Evolutionary conservation across 2,329 filamentous ascomycete species (phyloP).

Genomic region (Fusarium equiseti): DNA sequence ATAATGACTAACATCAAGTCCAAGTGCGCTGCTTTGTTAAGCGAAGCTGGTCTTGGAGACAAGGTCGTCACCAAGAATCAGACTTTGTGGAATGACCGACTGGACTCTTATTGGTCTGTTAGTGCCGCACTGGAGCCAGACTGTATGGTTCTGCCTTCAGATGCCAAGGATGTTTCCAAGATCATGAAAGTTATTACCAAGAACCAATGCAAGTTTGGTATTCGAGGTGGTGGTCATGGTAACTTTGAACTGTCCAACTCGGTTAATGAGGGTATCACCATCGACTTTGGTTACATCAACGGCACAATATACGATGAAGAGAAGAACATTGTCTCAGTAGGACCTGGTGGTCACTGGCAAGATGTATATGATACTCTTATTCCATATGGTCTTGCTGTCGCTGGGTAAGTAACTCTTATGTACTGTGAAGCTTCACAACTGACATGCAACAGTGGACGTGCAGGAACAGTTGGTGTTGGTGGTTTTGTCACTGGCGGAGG

Average conservation of each 20-base stretch:
- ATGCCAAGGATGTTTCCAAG: slow-evolving; percentile 53
- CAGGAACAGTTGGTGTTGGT: slow-evolving; percentile 53
- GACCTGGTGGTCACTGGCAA: slow-evolving; percentile 54
- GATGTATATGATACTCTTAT: slow-evolving; percentile 54
- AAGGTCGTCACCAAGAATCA: slow-evolving; percentile 49
- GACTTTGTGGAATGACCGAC: slow-evolving; percentile 47
- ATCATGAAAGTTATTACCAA: slow-evolving; percentile 51
- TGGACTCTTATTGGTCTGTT: slow-evolving; percentile 54
- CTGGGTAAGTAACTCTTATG: slow-evolving; percentile 35
- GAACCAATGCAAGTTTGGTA: slow-evolving; percentile 53
- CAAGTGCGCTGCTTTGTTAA: slow-evolving; percentile 47
- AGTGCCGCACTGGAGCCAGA: slow-evolving; percentile 53
- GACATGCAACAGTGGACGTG: slow-evolving; percentile 46
- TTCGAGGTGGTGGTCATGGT: slow-evolving; percentile 56
- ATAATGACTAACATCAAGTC: slow-evolving; percentile 23
- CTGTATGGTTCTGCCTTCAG: slow-evolving; percentile 53
- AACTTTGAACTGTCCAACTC: slow-evolving; percentile 52
- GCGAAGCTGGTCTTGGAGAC: slow-evolving; percentile 42
- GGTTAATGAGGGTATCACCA: slow-evolving; percentile 53
- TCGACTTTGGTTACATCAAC: slow-evolving; percentile 54
- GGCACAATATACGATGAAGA: slow-evolving; percentile 47
- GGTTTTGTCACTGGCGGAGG: slow-evolving; percentile 54
- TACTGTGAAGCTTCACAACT: not conserved
- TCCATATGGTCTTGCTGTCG: slow-evolving; percentile 49
- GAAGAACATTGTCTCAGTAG: slow-evolving; percentile 49